Base-by-base conservation (phyloP, 2,329 filamentous ascomycete species). In the Botrytis medusae region DNA sequence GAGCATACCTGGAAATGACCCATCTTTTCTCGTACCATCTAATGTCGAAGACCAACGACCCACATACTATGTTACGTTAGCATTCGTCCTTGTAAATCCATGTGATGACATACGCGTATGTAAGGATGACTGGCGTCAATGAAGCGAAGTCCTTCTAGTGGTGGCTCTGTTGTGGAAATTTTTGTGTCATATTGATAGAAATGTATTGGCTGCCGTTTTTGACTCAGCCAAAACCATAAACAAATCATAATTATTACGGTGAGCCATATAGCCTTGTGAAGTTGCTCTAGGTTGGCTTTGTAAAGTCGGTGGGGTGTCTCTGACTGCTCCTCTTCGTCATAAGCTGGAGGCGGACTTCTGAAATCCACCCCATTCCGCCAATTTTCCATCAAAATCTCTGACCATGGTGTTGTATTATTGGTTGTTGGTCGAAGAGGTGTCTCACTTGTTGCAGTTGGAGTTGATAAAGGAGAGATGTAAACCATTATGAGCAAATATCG, bases 201-300 rank as follows among this genome's bases (percentile, higher is more conserved):
- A 42, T 44, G 54, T 22, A 73, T 42, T 16, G 22, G 44, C 20
- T 72, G 46, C 63, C n/a, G 51, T 51, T 68, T 32, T 34, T 71
- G 51, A 37, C 60, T 63, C n/a, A 74, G 68, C 59, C 32, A 72
- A 54, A 61, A 74, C 71, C 72, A 76, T 37, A 71, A 48, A 76
- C 76, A 63, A 79, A 80, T 75, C 14, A 81, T 79, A 67, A 80
- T 77, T 34, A 77, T 75, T 57, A 83, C 76, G 12, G 78, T 80
- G 34, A 71, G 29, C 40, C 62, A 68, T 29, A 59, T 67, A 25
- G 71, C 62, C 46, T 60, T 72, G 71, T 68, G 34, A 3, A 72
- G 62, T 22, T 22, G 60, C 29, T 72, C 48, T 40, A 68, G 7
- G 29, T 40, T 68, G 16, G 48, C 34, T 68, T 48, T 68, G 29